These are phyloP conservation scores for Pinus taeda DNA, from an alignment of 75 land plant species.

Conservation along the genomic window DNA sequence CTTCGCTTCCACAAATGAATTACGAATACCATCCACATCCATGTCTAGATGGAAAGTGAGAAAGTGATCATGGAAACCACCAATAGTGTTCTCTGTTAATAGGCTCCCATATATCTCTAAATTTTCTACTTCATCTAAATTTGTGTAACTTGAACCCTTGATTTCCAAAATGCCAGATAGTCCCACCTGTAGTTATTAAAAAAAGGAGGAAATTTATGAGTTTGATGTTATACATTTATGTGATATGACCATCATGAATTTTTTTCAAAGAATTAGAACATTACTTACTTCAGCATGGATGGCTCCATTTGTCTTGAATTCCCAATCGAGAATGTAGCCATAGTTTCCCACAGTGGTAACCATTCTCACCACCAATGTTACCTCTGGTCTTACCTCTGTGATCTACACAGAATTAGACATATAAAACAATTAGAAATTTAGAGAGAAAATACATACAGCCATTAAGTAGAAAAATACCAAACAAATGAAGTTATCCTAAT, in stretches of 20 bases:
- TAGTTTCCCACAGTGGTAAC: constrained; percentile 44
- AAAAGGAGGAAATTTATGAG: not conserved
- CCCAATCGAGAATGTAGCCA: constrained; percentile 58
- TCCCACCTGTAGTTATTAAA: constrained; percentile 31
- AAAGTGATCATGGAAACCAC: constrained; percentile 61
- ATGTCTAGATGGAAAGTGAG: constrained; percentile 61
- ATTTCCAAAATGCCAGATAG: constrained; percentile 44
- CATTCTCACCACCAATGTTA: constrained; percentile 57
- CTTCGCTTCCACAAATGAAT: constrained; percentile 53
- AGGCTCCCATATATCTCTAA: constrained; percentile 23
- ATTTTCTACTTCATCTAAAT: constrained; percentile 20
- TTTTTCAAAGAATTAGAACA: not conserved
- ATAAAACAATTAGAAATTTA: not conserved
- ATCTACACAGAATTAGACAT: constrained; percentile 9
- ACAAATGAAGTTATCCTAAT: too few relatives aligned
- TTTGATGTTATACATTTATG: not conserved
- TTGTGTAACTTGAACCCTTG: constrained; percentile 26
- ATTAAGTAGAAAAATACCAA: too few relatives aligned
- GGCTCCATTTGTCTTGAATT: constrained; percentile 38
- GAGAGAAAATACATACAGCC: too few relatives aligned
- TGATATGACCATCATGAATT: not conserved
- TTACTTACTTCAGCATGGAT: constrained; percentile 12
- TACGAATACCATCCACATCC: constrained; percentile 61
- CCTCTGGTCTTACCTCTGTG: constrained; percentile 32
- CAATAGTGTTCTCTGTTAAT: constrained; percentile 54